These are phyloP conservation scores for Naganishia vishniacii DNA, from an alignment of 768 basidiomycete genomes.

Conservation along the genomic window DNA sequence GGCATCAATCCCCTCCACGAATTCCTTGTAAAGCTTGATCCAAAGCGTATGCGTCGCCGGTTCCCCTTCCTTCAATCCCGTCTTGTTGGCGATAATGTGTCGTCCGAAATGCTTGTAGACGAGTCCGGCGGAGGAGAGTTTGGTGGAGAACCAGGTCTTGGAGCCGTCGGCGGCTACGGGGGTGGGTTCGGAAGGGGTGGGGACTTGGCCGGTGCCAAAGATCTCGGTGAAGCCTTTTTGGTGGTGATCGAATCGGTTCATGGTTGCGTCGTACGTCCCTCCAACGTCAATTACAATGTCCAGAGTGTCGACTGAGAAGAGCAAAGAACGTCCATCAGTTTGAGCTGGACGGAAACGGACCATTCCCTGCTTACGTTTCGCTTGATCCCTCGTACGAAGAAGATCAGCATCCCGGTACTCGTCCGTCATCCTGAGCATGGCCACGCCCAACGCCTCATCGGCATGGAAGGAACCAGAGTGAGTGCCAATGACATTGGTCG, in stretches of 20 bases:
- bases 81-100: constrained; percentile 67
- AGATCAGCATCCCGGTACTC: constrained; percentile 70
- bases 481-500: constrained; percentile 64
- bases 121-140: constrained; percentile 84
- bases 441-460: constrained; percentile 92
- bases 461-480: constrained; percentile 96
- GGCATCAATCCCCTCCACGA: constrained; percentile 77
- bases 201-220: constrained; percentile 68
- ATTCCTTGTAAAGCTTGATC: constrained; percentile 86
- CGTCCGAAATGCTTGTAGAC: constrained; percentile 95
- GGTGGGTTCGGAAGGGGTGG: constrained; percentile 18
- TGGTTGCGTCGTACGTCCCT: constrained; percentile 74
- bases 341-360: neutral
- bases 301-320: constrained; percentile 57
- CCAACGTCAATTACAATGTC: constrained; percentile 97
- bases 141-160: constrained; percentile 55
- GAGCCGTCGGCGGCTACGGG: constrained; percentile 18
- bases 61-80: constrained; percentile 56
- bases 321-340: neutral
- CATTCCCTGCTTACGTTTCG: constrained; percentile 37
- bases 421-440: constrained; percentile 71
- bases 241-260: constrained; percentile 86
- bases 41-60: constrained; percentile 68
- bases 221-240: constrained; percentile 86
- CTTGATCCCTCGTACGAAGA: constrained; percentile 44